Percentiles rank a stretch among this genome's conserved stretches.
These are phyloP conservation scores for Apiotrichum brassicae DNA, from an alignment of 1,284 basidiomycete genomes.

Conservation along the genomic window DNA sequence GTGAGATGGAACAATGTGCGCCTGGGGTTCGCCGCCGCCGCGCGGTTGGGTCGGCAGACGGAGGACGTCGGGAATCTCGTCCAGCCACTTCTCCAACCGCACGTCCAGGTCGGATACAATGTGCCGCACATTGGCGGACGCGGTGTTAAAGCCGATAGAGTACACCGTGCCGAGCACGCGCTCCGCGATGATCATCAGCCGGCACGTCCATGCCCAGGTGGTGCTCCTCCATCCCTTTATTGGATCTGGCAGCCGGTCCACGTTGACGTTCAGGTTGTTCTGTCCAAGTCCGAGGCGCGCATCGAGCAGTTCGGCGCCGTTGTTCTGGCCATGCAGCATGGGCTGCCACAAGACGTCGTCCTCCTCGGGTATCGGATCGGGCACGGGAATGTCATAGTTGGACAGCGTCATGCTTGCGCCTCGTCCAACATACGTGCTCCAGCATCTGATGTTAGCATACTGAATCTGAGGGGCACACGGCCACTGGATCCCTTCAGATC, in stretches of 20 bases:
- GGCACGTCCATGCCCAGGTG: constrained; percentile 19
- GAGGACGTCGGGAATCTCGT: constrained; percentile 16
- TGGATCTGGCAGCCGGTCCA: too few relatives aligned
- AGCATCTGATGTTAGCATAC: constrained; percentile 11
- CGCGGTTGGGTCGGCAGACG: constrained; percentile 3
- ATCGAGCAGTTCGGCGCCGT: too few relatives aligned
- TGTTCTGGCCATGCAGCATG: constrained; percentile 2
- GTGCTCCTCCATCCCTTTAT: constrained; percentile 19
- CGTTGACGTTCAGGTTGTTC: too few relatives aligned
- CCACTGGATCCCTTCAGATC: too few relatives aligned
- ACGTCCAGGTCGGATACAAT: constrained; percentile 15
- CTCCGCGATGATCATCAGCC: constrained; percentile 20
- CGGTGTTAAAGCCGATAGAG: constrained; percentile 13
- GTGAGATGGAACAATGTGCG: constrained; percentile 15
- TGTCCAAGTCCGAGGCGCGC: too few relatives aligned
- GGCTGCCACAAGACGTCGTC: constrained; percentile 19
- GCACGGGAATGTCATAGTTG: constrained; percentile 20
- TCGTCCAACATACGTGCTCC: constrained; percentile 30
- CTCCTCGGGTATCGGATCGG: constrained; percentile 10
- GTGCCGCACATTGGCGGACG: constrained; percentile 10
- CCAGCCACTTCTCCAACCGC: constrained; percentile 17
- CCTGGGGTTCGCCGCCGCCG: background rate
- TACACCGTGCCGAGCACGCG: constrained; percentile 17
- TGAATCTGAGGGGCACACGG: too few relatives aligned
- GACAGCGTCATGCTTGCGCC: constrained; percentile 14